Conservation (phyloP, 1,139 yeast genomes). For the Lodderomyces orthopsilosis region DNA sequence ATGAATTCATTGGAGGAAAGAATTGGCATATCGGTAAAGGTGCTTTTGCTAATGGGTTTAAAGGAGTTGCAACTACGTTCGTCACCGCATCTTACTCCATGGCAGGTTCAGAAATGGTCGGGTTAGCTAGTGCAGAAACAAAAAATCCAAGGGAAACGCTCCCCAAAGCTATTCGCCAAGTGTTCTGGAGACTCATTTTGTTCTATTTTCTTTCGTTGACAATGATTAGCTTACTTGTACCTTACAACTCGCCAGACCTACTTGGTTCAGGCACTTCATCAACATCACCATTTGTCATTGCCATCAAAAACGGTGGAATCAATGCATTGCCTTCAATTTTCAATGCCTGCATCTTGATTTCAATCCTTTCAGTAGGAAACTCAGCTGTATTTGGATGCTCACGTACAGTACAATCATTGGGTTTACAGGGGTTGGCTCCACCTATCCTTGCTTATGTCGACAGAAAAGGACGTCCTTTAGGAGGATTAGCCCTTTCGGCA, state of each 20-base stretch:
- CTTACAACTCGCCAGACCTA: constrained; percentile 29
- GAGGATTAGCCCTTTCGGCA: constrained; percentile 33
- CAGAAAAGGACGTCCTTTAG: constrained; percentile 41
- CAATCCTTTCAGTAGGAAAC: constrained; percentile 44
- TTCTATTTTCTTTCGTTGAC: constrained; percentile 41
- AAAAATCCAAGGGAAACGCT: constrained; percentile 32
- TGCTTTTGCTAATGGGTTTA: constrained; percentile 42
- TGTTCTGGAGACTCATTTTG: constrained; percentile 42
- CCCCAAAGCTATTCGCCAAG: constrained; percentile 43
- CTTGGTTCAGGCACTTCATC: constrained; percentile 22
- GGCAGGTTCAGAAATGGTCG: constrained; percentile 48
- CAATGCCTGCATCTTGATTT: constrained; percentile 41
- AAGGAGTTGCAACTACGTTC: constrained; percentile 42
- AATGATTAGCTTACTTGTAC: constrained; percentile 38
- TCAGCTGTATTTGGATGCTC: constrained; percentile 47
- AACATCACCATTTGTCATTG: constrained; percentile 58
- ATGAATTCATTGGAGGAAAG: constrained; percentile 60
- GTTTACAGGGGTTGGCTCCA: constrained; percentile 44
- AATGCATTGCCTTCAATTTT: constrained; percentile 42
- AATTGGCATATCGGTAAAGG: constrained; percentile 58
- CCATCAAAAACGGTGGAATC: constrained; percentile 53
- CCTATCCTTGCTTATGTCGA: constrained; percentile 35
- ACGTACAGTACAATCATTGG: constrained; percentile 39
- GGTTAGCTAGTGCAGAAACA: constrained; percentile 45
- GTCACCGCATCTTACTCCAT: constrained; percentile 43